A percentile compares a stretch with the other conserved stretches of the same genome.
Conservation (phyloP, 176 grass and related monocot genomes). For the Ensete glaucum region DNA sequence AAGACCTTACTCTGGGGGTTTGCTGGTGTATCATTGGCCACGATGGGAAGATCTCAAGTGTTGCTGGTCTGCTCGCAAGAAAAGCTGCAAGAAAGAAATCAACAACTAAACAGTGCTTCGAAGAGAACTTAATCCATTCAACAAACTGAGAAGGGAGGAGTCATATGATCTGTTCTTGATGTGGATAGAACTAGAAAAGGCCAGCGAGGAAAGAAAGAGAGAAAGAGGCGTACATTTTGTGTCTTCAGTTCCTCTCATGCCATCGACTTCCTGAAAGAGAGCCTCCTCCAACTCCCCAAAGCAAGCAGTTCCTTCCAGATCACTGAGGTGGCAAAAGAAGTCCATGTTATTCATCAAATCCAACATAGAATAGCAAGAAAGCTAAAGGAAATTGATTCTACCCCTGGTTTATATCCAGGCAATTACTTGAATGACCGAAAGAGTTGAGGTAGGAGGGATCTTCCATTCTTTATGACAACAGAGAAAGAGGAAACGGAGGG, state of each 20-base stretch:
- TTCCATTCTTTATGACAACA: neutral
- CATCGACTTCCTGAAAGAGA: constrained; percentile 13
- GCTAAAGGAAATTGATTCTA: neutral
- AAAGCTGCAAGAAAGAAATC: constrained; percentile 15
- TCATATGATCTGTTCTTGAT: neutral
- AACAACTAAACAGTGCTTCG: neutral
- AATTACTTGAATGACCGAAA: neutral
- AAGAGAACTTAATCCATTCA: neutral
- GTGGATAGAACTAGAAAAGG: constrained; percentile 1
- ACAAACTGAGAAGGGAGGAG: neutral
- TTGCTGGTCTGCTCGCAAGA: constrained; percentile 47
- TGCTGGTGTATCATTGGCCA: constrained; percentile 66
- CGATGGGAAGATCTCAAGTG: constrained; percentile 91
- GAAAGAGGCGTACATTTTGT: constrained; percentile 2
- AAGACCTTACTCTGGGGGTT: neutral
- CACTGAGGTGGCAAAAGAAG: neutral
- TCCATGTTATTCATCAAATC: neutral
- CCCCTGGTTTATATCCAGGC: neutral
- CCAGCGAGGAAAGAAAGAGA: neutral
- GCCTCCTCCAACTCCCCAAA: constrained; percentile 19
- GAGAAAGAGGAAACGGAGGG: neutral
- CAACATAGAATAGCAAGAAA: neutral
- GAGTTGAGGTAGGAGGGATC: neutral
- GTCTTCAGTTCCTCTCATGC: neutral
- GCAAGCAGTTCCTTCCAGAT: constrained; percentile 3